These are phyloP conservation scores for Phlyctochytrium arcticum DNA, from an alignment of 192 early-diverging fungal species.

Conservation along the genomic window DNA sequence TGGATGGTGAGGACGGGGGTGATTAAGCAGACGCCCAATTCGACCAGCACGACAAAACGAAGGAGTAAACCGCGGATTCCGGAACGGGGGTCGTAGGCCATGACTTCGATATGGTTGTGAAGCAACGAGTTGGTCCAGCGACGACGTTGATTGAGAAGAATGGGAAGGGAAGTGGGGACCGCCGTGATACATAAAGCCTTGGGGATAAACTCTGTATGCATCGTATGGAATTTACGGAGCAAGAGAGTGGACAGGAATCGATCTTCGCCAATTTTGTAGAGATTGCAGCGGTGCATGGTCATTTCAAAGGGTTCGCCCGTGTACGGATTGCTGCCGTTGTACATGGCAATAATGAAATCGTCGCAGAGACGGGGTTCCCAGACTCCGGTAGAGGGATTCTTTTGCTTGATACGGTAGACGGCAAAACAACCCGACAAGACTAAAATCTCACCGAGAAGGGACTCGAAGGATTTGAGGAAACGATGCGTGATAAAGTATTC, in stretches of 20 bases:
- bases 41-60: constrained; percentile 73
- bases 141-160: constrained; percentile 85
- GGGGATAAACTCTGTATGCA: constrained; percentile 95
- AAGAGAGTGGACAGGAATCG: constrained; percentile 93
- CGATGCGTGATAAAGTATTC: constrained; percentile 99
- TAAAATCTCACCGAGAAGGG: constrained; percentile 45
- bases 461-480: constrained; percentile 47
- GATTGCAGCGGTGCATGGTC: neutral
- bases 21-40: neutral
- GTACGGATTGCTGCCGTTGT: neutral
- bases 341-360: neutral
- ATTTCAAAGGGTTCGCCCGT: neutral
- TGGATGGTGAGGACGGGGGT: neutral
- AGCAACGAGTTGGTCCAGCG: constrained; percentile 98
- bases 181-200: constrained; percentile 89
- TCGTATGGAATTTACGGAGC: constrained; percentile 86
- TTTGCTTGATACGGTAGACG: constrained; percentile 77
- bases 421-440: constrained; percentile 82
- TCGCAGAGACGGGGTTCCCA: neutral
- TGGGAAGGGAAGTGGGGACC: constrained; percentile 79
- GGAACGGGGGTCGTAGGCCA: constrained; percentile 82
- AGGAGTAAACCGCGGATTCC: constrained; percentile 94
- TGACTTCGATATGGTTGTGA: constrained; percentile 90
- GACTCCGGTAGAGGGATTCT: neutral
- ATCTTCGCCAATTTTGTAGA: constrained; percentile 81